Conservation (phyloP, 1,284 basidiomycete genomes). For the Rhizoctonia solani region DNA sequence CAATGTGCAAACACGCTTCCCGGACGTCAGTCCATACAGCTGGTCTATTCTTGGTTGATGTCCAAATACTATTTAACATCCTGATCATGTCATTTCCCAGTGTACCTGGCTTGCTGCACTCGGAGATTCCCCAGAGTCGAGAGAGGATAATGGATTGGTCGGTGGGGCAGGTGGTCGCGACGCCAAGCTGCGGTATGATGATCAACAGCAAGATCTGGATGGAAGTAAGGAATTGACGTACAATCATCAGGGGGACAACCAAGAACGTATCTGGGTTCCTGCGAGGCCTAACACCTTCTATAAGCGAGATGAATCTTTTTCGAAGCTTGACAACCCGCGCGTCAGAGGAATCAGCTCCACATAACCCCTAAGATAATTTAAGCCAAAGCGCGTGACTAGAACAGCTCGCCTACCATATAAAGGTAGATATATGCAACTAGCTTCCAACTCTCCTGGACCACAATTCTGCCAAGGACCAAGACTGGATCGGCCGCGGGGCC, state of each 20-base stretch:
- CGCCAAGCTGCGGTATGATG: no score
- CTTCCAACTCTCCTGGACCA: constrained; percentile 17
- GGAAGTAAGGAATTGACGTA: not conserved
- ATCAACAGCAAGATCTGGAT: no score
- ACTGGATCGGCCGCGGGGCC: not conserved
- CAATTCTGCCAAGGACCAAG: not conserved
- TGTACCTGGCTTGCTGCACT: no score
- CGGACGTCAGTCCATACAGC: no score
- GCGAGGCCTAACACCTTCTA: not conserved
- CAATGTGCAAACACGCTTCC: no score
- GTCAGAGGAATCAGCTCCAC: not conserved
- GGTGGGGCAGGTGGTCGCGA: no score
- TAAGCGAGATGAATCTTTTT: not conserved
- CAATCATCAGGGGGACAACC: not conserved
- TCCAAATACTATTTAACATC: no score
- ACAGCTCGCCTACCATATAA: constrained; percentile 10
- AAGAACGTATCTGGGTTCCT: not conserved
- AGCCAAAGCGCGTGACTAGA: not conserved
- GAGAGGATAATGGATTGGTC: no score
- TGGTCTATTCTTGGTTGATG: no score
- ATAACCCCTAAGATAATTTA: not conserved
- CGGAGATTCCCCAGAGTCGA: no score
- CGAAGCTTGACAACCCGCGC: not conserved
- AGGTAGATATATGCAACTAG: constrained; percentile 13
- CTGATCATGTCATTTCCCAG: no score